A percentile compares a stretch with the other conserved stretches of the same genome.
phyloP scores from a whole-genome alignment of 257 asterid genomes.

The Solanum chmielewskii region DNA sequence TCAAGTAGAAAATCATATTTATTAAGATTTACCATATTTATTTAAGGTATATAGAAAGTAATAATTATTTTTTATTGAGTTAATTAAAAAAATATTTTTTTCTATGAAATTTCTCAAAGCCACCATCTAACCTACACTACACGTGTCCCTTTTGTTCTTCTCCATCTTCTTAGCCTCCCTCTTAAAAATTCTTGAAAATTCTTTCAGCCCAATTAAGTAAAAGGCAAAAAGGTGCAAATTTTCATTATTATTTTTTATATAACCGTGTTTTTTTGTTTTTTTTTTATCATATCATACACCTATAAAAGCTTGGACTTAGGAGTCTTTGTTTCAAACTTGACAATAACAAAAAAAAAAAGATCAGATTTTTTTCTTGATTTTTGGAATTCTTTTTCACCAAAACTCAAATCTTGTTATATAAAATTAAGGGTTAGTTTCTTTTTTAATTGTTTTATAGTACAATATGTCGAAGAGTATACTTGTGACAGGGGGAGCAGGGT shows the following conservation, averaged over 20 bases:
- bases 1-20: background rate
- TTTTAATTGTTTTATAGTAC: background rate
- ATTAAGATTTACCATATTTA: background rate
- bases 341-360: background rate
- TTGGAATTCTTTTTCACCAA: background rate
- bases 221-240: background rate
- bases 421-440: background rate
- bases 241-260: background rate
- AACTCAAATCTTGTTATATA: background rate
- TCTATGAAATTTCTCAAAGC: background rate
- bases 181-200: background rate
- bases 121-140: background rate
- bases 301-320: background rate
- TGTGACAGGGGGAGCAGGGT: slow-evolving; percentile 69
- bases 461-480: slow-evolving; percentile 27
- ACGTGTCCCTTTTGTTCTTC: background rate
- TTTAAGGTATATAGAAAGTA: too few relatives aligned
- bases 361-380: background rate
- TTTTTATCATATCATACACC: background rate
- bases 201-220: background rate
- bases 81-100: background rate
- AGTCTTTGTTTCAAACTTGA: background rate
- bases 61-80: background rate
- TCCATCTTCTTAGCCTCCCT: background rate
- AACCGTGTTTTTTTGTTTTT: background rate